Evolutionary conservation across 2,329 filamentous ascomycete species (phyloP).

Genomic region (Cladophialophora chaetospira): DNA sequence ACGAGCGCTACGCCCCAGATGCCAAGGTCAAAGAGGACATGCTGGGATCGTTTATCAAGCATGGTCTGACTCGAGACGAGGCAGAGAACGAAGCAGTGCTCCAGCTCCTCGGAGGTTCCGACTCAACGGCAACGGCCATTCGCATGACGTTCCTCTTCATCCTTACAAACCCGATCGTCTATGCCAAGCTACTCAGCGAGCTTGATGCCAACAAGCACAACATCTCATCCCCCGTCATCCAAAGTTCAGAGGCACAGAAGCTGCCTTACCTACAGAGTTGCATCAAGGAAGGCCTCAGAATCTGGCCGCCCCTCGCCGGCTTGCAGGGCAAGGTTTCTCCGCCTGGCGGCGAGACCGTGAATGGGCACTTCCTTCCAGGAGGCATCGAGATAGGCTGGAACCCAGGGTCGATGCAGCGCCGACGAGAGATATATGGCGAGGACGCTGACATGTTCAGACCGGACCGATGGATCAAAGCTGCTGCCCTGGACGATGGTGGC

Average conservation of each 20-base stretch:
- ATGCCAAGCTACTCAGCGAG: slow-evolving; percentile 7
- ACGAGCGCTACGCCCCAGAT: slow-evolving; percentile 24
- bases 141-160: slow-evolving; percentile 17
- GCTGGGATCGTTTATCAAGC: slow-evolving; percentile 35
- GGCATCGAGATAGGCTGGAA: not conserved
- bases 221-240: slow-evolving; percentile 2
- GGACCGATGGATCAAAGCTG: slow-evolving; percentile 43
- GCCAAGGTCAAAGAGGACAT: slow-evolving; percentile 31
- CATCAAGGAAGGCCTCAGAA: slow-evolving; percentile 74
- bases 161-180: slow-evolving; percentile 20
- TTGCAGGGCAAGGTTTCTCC: slow-evolving; percentile 38
- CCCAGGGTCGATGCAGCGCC: not conserved
- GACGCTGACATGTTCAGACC: slow-evolving; percentile 47
- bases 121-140: slow-evolving; percentile 20
- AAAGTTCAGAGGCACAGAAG: slow-evolving; percentile 54
- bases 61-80: slow-evolving; percentile 26
- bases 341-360: slow-evolving; percentile 37
- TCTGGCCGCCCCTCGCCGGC: slow-evolving; percentile 38
- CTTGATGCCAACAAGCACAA: not conserved
- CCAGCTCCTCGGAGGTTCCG: slow-evolving; percentile 19
- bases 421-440: slow-evolving; percentile 12
- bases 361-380: not conserved
- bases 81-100: slow-evolving; percentile 15
- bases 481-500: slow-evolving; percentile 20
- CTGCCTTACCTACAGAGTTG: slow-evolving; percentile 75